phyloP scores from a whole-genome alignment of 2,329 filamentous ascomycete genomes.

The Cytospora paraplurivora region DNA sequence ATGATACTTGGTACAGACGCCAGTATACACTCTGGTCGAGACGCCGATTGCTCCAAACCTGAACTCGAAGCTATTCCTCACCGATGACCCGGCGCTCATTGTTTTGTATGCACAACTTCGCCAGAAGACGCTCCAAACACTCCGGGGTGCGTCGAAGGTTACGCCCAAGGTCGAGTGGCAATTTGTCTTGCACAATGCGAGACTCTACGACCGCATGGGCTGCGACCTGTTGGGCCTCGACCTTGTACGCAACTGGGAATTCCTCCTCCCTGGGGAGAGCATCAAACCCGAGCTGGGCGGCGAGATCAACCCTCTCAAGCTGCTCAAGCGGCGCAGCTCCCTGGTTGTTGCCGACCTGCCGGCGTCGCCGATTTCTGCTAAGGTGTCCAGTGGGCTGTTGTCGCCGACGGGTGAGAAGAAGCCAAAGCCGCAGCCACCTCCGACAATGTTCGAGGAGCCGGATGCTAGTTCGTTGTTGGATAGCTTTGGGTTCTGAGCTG shows the following conservation, averaged over 20 bases:
- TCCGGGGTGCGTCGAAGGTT: conserved; percentile 82
- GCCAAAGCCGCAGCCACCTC: conserved; percentile 53
- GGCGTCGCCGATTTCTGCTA: conserved; percentile 38
- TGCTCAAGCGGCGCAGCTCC: conserved; percentile 72
- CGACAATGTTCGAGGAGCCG: conserved; percentile 89
- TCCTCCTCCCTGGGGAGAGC: conserved; percentile 55
- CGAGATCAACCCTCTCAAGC: conserved; percentile 64
- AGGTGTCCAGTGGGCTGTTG: conserved; percentile 36
- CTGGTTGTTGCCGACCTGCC: conserved; percentile 78
- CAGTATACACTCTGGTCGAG: conserved; percentile 73
- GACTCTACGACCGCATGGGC: conserved; percentile 86
- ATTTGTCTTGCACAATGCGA: conserved; percentile 84
- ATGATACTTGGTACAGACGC: conserved; percentile 57
- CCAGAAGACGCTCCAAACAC: conserved; percentile 77
- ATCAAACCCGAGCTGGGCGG: conserved; percentile 44
- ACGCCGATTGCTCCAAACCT: conserved; percentile 69
- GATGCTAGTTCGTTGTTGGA: conserved; percentile 85
- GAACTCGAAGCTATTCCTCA: conserved; percentile 76
- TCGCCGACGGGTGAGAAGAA: conserved; percentile 33
- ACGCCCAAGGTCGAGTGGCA: conserved; percentile 81
- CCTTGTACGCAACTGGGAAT: conserved; percentile 82
- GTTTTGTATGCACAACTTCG: conserved; percentile 86
- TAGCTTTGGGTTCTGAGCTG: conserved; percentile 79
- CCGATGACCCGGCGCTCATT: conserved; percentile 87
- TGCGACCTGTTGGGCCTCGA: conserved; percentile 88